phyloP scores from a whole-genome alignment of 306 rosid genomes.

The Calophaca sinica region DNA sequence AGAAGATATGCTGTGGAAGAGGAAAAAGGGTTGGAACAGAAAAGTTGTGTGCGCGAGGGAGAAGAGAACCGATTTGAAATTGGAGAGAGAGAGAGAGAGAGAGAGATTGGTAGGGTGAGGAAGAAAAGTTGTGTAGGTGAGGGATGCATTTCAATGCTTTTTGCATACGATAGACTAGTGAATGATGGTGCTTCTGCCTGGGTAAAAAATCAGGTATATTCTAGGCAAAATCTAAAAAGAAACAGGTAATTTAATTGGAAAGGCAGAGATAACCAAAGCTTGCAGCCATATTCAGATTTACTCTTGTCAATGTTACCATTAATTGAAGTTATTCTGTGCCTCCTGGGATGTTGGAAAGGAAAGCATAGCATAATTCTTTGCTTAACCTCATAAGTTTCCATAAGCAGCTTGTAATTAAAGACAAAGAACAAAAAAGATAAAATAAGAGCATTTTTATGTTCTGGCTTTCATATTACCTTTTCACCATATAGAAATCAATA shows the following conservation, averaged over 20 bases:
- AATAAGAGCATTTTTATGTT: neutral
- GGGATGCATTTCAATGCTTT: too few relatives aligned
- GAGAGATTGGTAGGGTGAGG: too few relatives aligned
- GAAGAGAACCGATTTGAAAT: too few relatives aligned
- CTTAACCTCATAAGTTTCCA: constrained; percentile 27
- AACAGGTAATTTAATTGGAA: neutral
- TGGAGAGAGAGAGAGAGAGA: too few relatives aligned
- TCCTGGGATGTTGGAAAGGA: neutral
- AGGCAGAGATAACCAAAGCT: neutral
- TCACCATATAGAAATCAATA: constrained; percentile 27
- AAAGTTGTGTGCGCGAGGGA: too few relatives aligned
- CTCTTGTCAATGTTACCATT: constrained; percentile 27
- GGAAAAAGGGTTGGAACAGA: too few relatives aligned
- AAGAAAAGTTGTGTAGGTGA: too few relatives aligned
- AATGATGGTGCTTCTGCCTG: too few relatives aligned
- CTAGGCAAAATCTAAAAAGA: neutral
- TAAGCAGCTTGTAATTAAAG: constrained; percentile 3
- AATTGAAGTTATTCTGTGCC: constrained; percentile 44
- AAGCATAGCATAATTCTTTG: constrained; percentile 55
- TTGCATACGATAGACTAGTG: neutral
- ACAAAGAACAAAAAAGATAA: neutral
- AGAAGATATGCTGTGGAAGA: too few relatives aligned
- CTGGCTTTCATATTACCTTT: constrained; percentile 10
- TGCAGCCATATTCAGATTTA: constrained; percentile 10
- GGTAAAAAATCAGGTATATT: too few relatives aligned